These are phyloP conservation scores for Neurospora sp. DNA, from an alignment of 2,329 filamentous ascomycete genomes.

Conservation along the genomic window DNA sequence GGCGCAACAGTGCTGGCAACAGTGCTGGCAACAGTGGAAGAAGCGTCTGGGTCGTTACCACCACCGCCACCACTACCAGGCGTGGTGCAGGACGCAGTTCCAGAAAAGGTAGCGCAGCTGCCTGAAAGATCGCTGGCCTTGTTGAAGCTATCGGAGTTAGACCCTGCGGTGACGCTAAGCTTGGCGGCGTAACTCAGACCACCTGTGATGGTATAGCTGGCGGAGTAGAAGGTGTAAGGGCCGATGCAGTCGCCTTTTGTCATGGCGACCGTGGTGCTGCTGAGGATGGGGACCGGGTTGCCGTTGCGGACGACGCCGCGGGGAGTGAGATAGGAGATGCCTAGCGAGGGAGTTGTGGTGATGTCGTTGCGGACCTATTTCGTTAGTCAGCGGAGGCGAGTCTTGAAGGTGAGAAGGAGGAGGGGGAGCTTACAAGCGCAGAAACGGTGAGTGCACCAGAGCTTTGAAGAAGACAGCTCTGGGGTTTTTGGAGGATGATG, in stretches of 20 bases:
- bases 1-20: slow-evolving; percentile 9
- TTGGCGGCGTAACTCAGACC: slow-evolving; percentile 33
- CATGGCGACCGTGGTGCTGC: slow-evolving; percentile 29
- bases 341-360: slow-evolving; percentile 28
- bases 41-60: slow-evolving; percentile 12
- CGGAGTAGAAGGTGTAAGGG: slow-evolving; percentile 37
- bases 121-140: slow-evolving; percentile 32
- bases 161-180: slow-evolving; percentile 34
- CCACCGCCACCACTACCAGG: slow-evolving; percentile 2
- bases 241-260: slow-evolving; percentile 34
- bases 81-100: slow-evolving; percentile 21
- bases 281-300: slow-evolving; percentile 33
- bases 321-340: slow-evolving; percentile 32
- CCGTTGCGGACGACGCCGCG: slow-evolving; percentile 23
- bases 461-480: slow-evolving; percentile 42
- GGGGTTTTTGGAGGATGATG: slow-evolving; percentile 43
- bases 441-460: slow-evolving; percentile 33
- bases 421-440: slow-evolving; percentile 24
- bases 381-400: neutral
- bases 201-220: slow-evolving; percentile 33
- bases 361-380: slow-evolving; percentile 36
- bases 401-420: neutral
- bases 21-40: slow-evolving; percentile 10
- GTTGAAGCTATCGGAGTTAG: slow-evolving; percentile 38
- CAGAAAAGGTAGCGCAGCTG: slow-evolving; percentile 32